Base-by-base conservation (phyloP, 352 stramenopile genomes). In the Thalassiosira exigua region DNA sequence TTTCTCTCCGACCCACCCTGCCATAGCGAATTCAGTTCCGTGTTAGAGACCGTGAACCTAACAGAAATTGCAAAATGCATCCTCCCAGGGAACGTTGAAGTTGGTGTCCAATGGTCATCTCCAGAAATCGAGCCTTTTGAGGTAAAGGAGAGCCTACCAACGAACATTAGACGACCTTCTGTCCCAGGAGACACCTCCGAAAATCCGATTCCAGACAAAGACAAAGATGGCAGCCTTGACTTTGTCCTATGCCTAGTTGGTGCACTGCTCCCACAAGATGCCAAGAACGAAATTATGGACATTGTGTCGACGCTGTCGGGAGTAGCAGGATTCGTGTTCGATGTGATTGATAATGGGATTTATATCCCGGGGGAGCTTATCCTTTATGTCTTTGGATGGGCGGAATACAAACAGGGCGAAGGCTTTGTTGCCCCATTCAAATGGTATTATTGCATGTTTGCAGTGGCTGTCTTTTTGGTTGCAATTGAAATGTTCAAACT, bases 401-500 rank as follows among this genome's bases (percentile, higher is more conserved):
- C 33, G 19, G 39, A 81, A 22, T 81, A 61, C 60, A 60, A 74
- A 22, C 53, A 51, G 30, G 21, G n/a, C n/a, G n/a, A 69, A n/a
- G 26, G 27, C 1, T 78, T 84, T 26, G n/a, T 4, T 21, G 62
- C 76, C 17, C 62, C 62, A 11, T 81, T 26, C 27, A 84, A 84
- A 53, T 84, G 70, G 70, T 53, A 73, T 19, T 84, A 84, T 27
- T 84, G 76, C 53, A 44, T 84, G 3, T 65, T 59, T 36, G 39
- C 69, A 17, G 76, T 84, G 4, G 57, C 29, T 24, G 44, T 81
- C 3, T 84, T 84, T 36, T 51, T 84, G 5, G 5, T 69, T 53
- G 68, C 51, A 66, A 84, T 84, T 12, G 76, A 84, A 33, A 36
- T 84, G n/a, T 69, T 81, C 39, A 84, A 84, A 52, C 51, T 84